Evolutionary conservation across 331 rosid genomes (phyloP).

Genomic region (Pyracantha coccinea): DNA sequence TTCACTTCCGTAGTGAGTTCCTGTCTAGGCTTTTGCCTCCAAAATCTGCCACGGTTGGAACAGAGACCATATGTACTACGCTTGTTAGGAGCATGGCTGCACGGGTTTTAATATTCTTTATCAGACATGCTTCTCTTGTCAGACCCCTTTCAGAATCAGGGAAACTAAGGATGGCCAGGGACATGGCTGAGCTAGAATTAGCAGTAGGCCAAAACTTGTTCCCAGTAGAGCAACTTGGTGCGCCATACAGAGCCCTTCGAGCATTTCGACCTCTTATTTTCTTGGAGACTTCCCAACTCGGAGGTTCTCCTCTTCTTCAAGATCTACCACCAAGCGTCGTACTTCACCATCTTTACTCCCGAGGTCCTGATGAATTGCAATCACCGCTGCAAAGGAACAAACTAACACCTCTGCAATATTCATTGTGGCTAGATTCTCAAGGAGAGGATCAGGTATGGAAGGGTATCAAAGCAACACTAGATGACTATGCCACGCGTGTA

Average conservation of each 20-base stretch:
- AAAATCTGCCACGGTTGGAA: slow-evolving; percentile 27
- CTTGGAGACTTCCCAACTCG: slow-evolving; percentile 91
- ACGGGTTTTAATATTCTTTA: slow-evolving; percentile 82
- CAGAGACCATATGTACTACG: slow-evolving; percentile 85
- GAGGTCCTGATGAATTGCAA: slow-evolving; percentile 86
- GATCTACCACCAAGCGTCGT: slow-evolving; percentile 83
- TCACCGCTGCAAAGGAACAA: slow-evolving; percentile 91
- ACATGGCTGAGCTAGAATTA: slow-evolving; percentile 96
- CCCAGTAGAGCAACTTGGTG: slow-evolving; percentile 95
- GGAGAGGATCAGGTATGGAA: slow-evolving; percentile 98
- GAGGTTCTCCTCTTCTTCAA: slow-evolving; percentile 83
- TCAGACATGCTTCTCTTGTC: slow-evolving; percentile 93
- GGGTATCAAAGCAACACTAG: slow-evolving; percentile 87
- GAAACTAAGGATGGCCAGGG: slow-evolving; percentile 97
- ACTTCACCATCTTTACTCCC: slow-evolving; percentile 89
- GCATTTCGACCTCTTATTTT: slow-evolving; percentile 93
- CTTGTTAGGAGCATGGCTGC: slow-evolving; percentile 95
- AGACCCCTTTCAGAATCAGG: slow-evolving; percentile 99
- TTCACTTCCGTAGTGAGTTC: slow-evolving; percentile 90
- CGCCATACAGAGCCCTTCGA: slow-evolving; percentile 89
- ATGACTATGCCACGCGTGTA: slow-evolving; percentile 78
- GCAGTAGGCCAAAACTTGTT: slow-evolving; percentile 91
- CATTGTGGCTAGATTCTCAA: slow-evolving; percentile 96
- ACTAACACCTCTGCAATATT: slow-evolving; percentile 77
- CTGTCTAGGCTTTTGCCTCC: slow-evolving; percentile 73